Evolutionary conservation across 306 rosid genomes (phyloP), one percentile per base, ranked within the genome.

Genomic region (Cicer cuneatum): DNA sequence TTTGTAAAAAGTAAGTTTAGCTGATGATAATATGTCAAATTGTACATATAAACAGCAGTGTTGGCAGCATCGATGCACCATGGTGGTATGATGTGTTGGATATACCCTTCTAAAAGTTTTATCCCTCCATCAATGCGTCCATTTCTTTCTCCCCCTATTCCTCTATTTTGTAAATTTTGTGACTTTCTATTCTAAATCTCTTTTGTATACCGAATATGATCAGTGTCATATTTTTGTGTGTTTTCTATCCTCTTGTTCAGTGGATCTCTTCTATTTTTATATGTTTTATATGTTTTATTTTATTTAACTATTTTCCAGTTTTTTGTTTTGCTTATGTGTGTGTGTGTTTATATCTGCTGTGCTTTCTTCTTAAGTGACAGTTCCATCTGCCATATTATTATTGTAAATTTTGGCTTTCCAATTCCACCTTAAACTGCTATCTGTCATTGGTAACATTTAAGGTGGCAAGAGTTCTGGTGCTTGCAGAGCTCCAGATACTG

Each of bases 381-480:
- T n/a, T 8, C 41, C 41, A 58, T 29, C 3, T 58, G 41, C 41
- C 18, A 58, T 58, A 29, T 29, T 58, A 12, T 29, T 19, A 54
- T 54, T 37, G n/a, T 54, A 7, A 54, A 3, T 18, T 54, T 48
- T 48, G 9, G 18, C 8, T 48, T 48, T n/a, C 33, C 33, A 29
- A 29, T 29, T 29, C 54, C 61, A 18, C n/a, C 35, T 18, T 19
- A 9, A 47, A 47, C 35, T 53, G 5, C 35, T 12, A 53, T 53
- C 59, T 53, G 8, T 29, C 29, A 16, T 53, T 54, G 35, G 61
- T 54, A 54, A 21, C 40, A 33, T 24, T 73, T 52, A 37, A 18
- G 35, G 54, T 46, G 29, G 59, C 64, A 59, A 77, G 41, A 9
- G 10, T 37, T 60, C n/a, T 45, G 62, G 16, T 67, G 10, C 70